A percentile compares a stretch with the other conserved stretches of the same genome.
These are phyloP conservation scores for Xylaria sp. DNA, from an alignment of 2,329 filamentous ascomycete species.

Conservation along the genomic window DNA sequence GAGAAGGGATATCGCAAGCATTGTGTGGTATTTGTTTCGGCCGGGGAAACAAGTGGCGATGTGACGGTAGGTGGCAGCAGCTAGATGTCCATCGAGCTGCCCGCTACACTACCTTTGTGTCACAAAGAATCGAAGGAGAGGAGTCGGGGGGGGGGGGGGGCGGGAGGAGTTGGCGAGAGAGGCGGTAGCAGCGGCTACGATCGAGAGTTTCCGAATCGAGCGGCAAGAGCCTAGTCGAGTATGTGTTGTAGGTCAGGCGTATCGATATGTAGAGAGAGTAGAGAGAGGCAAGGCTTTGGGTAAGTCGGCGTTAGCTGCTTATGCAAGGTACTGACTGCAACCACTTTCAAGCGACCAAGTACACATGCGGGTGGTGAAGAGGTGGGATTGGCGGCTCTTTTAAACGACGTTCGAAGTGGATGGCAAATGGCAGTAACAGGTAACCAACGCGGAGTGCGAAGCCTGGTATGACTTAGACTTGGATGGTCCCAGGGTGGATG, in stretches of 20 bases:
- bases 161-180: neutral
- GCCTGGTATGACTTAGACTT: conserved; percentile 38
- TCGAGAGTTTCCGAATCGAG: conserved; percentile 24
- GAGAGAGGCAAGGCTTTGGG: conserved; percentile 7
- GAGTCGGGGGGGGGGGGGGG: neutral
- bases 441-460: conserved; percentile 31
- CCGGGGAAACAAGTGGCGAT: conserved; percentile 45
- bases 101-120: conserved; percentile 45
- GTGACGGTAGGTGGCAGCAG: conserved; percentile 52
- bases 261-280: conserved; percentile 9
- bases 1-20: conserved; percentile 64
- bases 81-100: conserved; percentile 50
- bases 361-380: conserved; percentile 40
- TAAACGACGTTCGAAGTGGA: conserved; percentile 41
- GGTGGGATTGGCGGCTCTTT: conserved; percentile 43
- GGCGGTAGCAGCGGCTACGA: conserved; percentile 13
- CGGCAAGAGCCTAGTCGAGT: conserved; percentile 12
- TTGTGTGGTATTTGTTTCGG: conserved; percentile 58
- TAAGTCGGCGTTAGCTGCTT: conserved; percentile 35
- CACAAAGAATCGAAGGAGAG: conserved; percentile 35
- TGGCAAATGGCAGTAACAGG: conserved; percentile 40
- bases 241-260: conserved; percentile 12
- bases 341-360: conserved; percentile 43
- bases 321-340: conserved; percentile 52
- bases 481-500: conserved; percentile 33